Evolutionary conservation across 1,284 basidiomycete species (phyloP), one percentile per base, ranked within the genome.

Genomic region (Trichosporon inkin): DNA sequence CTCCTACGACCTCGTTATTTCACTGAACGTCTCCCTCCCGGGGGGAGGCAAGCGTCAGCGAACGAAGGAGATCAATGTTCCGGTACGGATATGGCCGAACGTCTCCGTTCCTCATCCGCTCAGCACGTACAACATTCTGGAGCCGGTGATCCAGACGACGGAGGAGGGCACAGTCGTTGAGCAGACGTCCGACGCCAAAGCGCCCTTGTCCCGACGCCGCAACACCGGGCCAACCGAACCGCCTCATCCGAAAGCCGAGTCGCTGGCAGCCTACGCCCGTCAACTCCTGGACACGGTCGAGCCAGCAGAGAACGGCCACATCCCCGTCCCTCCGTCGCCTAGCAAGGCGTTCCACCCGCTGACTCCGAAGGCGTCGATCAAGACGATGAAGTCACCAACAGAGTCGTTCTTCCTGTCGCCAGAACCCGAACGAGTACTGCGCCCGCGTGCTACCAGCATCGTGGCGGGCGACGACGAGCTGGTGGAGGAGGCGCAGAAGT

Each of bases 1-100:
- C 75, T 87, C 87, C 10, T 99, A 98, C 73, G 87, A 92, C 67
- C 84, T 99, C 11, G 82, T 89, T 10, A 82, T 98, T 1, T 92
- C 93, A 1, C 70, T 76, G 58, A 73, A 69, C 34, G 67, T 76
- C 13, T 63, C 63, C 0, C 52, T 75, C 7, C 71, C 73, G 0
- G 72, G 72, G 1, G 64, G 62, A 19, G 71, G 67, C 3, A 68
- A 70, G 49, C 60, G 66, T 3, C 73, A 76, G 55, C 66, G 67
- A 34, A 64, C 67, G 1, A 72, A 68, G 59, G 75, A 76, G 24
- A 71, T 75, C 28, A 54, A 61, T 2, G 64, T 76, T 7, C 73
- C 76, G 1, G 70, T 77, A 4, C 61, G 72, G 5, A 70, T 76
- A 6, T 77, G 75, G 77, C 67, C 69, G 0, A 70, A 76, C 44